Evolutionary conservation across 2,329 filamentous ascomycete species (phyloP).

Genomic region (Scleromitrula shiraiana): DNA sequence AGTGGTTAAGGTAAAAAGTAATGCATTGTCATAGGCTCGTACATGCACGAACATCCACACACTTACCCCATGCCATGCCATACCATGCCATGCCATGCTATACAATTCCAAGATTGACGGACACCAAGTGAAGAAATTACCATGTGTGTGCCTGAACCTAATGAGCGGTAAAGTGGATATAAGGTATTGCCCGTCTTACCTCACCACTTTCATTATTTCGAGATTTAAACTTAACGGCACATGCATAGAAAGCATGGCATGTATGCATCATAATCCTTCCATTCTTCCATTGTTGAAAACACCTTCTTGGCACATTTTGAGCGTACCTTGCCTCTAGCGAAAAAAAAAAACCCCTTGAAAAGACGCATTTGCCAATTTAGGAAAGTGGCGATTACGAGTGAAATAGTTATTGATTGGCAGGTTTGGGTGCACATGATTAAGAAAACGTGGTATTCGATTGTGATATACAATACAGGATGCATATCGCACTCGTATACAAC

Average conservation of each 20-base stretch:
- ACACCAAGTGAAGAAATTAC: background rate
- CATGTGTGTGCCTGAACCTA: conserved; percentile 1
- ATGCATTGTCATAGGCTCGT: background rate
- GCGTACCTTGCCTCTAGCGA: no score
- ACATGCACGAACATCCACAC: background rate
- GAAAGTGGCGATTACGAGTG: background rate
- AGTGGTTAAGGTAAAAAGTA: no score
- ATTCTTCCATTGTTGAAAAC: no score
- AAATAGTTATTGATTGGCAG: background rate
- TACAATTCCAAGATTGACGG: no score
- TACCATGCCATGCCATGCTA: no score
- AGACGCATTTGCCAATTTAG: no score
- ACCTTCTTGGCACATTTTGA: no score
- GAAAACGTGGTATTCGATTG: conserved; percentile 5
- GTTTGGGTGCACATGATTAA: background rate
- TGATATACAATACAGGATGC: background rate
- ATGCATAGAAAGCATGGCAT: no score
- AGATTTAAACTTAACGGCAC: background rate
- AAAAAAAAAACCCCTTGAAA: no score
- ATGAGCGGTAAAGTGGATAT: background rate
- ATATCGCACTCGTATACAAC: background rate
- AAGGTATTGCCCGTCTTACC: conserved; percentile 2
- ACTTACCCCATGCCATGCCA: no score
- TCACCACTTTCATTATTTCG: background rate
- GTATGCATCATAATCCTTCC: no score